These are phyloP conservation scores for Ascoidea asiatica DNA, from an alignment of 805 yeast species.

Conservation along the genomic window DNA sequence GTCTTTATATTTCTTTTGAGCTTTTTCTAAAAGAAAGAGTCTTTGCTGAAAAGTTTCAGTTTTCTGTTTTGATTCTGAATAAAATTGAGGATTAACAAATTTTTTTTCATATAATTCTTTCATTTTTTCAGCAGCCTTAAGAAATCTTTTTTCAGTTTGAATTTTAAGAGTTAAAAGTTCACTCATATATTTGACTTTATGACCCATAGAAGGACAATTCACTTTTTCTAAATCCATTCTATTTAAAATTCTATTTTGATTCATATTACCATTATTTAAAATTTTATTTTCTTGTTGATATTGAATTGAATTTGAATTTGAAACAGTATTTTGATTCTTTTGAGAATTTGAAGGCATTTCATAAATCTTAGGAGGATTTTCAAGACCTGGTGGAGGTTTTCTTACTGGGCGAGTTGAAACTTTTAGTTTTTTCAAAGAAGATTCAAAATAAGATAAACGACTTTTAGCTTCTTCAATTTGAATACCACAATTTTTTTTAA, in stretches of 20 bases:
- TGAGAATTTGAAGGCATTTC: no score
- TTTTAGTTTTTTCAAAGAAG: no score
- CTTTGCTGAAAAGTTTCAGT: no score
- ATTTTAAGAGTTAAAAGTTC: neutral
- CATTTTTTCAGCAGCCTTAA: neutral
- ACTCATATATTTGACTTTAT: neutral
- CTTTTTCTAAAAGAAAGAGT: neutral
- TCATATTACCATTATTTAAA: no score
- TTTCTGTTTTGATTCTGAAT: neutral
- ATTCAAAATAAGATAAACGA: no score
- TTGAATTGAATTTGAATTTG: neutral
- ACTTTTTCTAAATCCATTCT: neutral
- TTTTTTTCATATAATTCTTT: neutral
- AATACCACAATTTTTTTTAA: no score
- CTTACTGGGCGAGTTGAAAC: no score
- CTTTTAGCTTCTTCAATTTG: no score
- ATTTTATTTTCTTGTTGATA: no score
- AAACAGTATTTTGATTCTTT: neutral
- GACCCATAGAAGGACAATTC: neutral
- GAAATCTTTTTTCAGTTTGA: neutral
- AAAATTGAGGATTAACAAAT: neutral
- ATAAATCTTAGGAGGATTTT: no score
- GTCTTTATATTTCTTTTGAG: neutral
- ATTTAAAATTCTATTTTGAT: no score
- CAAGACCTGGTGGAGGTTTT: no score